Evolutionary conservation across 2,329 filamentous ascomycete species (phyloP).

Genomic region (Fusarium torreyae): DNA sequence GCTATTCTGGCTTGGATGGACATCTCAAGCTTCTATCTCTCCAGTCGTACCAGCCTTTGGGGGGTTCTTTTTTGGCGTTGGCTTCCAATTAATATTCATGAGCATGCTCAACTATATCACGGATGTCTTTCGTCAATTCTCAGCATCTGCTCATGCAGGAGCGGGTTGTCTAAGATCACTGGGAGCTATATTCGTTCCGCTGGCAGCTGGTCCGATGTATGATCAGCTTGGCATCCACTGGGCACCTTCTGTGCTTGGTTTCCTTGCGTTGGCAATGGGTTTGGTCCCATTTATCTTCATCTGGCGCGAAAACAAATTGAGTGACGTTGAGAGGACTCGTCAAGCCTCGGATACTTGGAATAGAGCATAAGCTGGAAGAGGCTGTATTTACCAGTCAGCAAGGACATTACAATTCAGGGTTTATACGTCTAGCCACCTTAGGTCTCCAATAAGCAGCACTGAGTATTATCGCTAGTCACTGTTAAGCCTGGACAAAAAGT

Average conservation of each 20-base stretch:
- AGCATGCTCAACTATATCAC: conserved; percentile 23
- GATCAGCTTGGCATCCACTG: conserved; percentile 29
- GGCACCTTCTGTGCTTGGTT: conserved; percentile 12
- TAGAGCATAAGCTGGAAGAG: too few species aligned
- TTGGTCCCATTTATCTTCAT: background rate
- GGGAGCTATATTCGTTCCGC: conserved; percentile 19
- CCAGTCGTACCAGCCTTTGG: background rate
- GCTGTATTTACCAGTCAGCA: conserved; percentile 42
- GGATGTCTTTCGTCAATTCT: conserved; percentile 22
- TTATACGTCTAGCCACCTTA: too few species aligned
- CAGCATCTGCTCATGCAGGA: conserved; percentile 20
- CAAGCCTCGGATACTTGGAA: too few species aligned
- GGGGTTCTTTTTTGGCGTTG: background rate
- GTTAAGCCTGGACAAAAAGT: too few species aligned
- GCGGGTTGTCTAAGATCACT: conserved; percentile 23
- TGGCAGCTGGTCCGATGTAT: conserved; percentile 37
- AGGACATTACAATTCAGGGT: too few species aligned
- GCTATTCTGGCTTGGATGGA: background rate
- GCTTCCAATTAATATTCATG: background rate
- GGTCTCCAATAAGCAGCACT: too few species aligned
- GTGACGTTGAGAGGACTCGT: too few species aligned
- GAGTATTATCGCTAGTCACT: too few species aligned
- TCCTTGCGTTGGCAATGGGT: background rate
- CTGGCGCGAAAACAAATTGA: background rate
- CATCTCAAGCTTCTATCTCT: background rate